Evolutionary conservation across 371 early-diverging fungal genomes (phyloP).

Genomic region (Homolaphlyctis polyrhiza): DNA sequence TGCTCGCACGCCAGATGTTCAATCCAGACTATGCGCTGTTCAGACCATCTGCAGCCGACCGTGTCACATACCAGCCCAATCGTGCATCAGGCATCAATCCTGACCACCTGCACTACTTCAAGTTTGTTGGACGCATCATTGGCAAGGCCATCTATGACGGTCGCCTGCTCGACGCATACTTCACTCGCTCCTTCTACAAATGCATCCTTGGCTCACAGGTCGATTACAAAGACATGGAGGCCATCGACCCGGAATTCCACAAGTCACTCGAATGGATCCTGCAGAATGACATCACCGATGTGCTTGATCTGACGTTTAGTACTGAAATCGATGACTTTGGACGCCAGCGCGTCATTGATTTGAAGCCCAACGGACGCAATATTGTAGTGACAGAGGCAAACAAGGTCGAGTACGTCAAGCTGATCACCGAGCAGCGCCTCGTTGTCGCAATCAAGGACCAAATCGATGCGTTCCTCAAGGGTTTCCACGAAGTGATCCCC

Average conservation of each 20-base stretch:
- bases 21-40: slow-evolving; percentile 98
- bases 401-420: slow-evolving; percentile 93
- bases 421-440: slow-evolving; percentile 87
- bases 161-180: slow-evolving; percentile 90
- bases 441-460: slow-evolving; percentile 88
- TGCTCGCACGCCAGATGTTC: slow-evolving; percentile 95
- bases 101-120: slow-evolving; percentile 95
- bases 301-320: slow-evolving; percentile 93
- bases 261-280: slow-evolving; percentile 97
- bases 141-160: slow-evolving; percentile 98
- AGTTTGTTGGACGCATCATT: slow-evolving; percentile 97
- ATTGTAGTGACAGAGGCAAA: slow-evolving; percentile 94
- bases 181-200: slow-evolving; percentile 98
- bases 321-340: slow-evolving; percentile 95
- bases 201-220: slow-evolving; percentile 87
- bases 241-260: slow-evolving; percentile 95
- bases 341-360: slow-evolving; percentile 72
- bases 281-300: slow-evolving; percentile 93
- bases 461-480: slow-evolving; percentile 87
- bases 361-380: slow-evolving; percentile 87
- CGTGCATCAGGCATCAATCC: slow-evolving; percentile 91
- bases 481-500: slow-evolving; percentile 96
- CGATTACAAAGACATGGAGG: slow-evolving; percentile 95
- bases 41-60: slow-evolving; percentile 91
- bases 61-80: slow-evolving; percentile 96